These are phyloP conservation scores for Lathyrus aphaca DNA, from an alignment of 306 rosid genomes.

Conservation along the genomic window DNA sequence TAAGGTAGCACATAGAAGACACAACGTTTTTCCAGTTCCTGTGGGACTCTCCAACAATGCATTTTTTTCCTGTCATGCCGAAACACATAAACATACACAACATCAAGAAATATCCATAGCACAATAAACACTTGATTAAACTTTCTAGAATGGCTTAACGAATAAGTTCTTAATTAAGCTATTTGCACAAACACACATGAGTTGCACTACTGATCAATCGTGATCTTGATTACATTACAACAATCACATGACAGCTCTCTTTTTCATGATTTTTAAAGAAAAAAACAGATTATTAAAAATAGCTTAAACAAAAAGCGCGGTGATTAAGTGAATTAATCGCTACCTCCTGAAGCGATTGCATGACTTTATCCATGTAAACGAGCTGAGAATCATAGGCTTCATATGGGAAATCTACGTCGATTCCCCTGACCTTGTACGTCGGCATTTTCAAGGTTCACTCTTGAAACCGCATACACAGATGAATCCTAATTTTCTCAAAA, in stretches of 20 bases:
- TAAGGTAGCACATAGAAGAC: slow-evolving; percentile 93
- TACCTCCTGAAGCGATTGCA: slow-evolving; percentile 87
- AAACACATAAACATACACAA: background rate
- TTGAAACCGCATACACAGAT: background rate
- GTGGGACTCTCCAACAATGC: slow-evolving; percentile 98
- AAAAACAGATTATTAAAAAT: background rate
- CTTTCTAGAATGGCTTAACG: background rate
- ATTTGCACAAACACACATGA: background rate
- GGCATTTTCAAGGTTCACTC: slow-evolving; percentile 60
- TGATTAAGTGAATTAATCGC: background rate
- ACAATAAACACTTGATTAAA: slow-evolving; percentile 4
- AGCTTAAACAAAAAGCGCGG: background rate
- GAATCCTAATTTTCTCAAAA: background rate
- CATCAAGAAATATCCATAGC: slow-evolving; percentile 15
- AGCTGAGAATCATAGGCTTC: slow-evolving; percentile 93
- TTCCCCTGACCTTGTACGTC: slow-evolving; percentile 72
- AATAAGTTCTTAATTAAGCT: background rate
- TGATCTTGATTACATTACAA: background rate
- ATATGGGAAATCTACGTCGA: slow-evolving; percentile 82
- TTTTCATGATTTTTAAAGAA: no score
- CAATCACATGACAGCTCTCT: no score
- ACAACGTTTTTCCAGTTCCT: slow-evolving; percentile 94
- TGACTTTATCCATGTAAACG: slow-evolving; percentile 93
- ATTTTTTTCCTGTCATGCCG: slow-evolving; percentile 64
- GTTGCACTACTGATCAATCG: slow-evolving; percentile 2